Base-by-base conservation (phyloP, 78 protist species). In the Protostelium mycophagum region DNA sequence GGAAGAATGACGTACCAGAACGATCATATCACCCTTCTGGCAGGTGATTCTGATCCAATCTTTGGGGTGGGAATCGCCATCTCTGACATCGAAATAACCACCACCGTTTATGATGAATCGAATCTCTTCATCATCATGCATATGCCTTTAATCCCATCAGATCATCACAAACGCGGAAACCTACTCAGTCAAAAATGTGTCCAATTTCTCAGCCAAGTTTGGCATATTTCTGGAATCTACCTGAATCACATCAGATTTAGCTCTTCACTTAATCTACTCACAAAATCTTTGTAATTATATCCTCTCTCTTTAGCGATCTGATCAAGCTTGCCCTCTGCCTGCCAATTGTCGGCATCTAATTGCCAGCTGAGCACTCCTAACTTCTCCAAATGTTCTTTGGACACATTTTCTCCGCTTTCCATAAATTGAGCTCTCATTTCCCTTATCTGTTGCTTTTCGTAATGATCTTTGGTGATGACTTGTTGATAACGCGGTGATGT, bases 91-190 rank as follows among this genome's bases (percentile, higher is more conserved):
- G 88, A 97, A 97, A 91, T 92, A 94, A 37, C 98, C 98, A 36
- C 90, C 16, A 35, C 98, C 98, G 16, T 90, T 97, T 23, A 89
- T n/a, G 84, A 96, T 88, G 95, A 93, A 94, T 38, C 98, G 96
- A 88, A 97, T 94, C 86, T 97, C 98, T 63, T 97, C 98, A 51
- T 96, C 97, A 34, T 95, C 97, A 88, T 97, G 98, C 38, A 96
- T 85, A 83, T 97, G 98, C 83, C 97, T 95, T 35, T 34, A 83
- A 36, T 31, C 0, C 63, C 28, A 0, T 39, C 34, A 28, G 35
- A 38, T 28, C 0, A 86, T 34, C 83, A 36, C 34, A 31, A 28
- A 29, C 83, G 28, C 28, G 87, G 28, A 38, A 28, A 51, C 39
- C 25, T 88, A 94, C 95, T 97, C 98, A 38, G 88, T 89, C 87